Conservation (phyloP, 306 rosid species). For the Rubus parviflorus region DNA sequence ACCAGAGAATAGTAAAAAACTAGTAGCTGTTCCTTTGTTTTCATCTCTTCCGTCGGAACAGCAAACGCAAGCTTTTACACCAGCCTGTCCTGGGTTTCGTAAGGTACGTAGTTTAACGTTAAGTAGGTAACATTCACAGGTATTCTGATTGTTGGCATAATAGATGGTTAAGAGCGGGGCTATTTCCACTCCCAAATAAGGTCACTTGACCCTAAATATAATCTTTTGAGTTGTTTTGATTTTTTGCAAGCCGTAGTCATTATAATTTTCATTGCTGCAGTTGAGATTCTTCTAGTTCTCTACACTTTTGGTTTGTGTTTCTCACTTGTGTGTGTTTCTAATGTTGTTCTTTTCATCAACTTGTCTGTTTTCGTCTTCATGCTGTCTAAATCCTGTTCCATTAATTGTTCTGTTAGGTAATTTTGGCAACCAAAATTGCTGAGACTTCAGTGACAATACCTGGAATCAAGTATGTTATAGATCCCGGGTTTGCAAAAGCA, state of each 20-base stretch:
- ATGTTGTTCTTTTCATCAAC: neutral
- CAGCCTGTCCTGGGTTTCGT: conserved; percentile 74
- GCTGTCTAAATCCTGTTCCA: conserved; percentile 4
- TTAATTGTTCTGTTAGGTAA: conserved; percentile 47
- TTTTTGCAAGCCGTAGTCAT: neutral
- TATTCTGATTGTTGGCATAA: neutral
- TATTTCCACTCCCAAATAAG: neutral
- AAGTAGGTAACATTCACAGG: neutral
- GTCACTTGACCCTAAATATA: neutral
- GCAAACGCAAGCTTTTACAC: conserved; percentile 72
- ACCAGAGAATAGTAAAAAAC: conserved; percentile 60
- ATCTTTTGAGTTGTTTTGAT: neutral
- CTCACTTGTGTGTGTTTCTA: no score
- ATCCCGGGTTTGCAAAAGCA: conserved; percentile 90
- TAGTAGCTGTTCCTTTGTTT: conserved; percentile 59
- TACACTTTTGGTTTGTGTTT: neutral
- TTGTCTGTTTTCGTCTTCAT: neutral
- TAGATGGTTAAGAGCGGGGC: neutral
- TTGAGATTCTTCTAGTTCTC: neutral
- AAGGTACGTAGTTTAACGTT: conserved; percentile 55
- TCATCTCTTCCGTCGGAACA: conserved; percentile 93
- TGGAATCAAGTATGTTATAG: conserved; percentile 87
- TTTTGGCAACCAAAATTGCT: conserved; percentile 86
- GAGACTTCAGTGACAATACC: conserved; percentile 92
- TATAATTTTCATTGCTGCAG: neutral